Evolutionary conservation across 78 protist species (phyloP), one percentile per base, ranked within the genome.

Genomic region (Emiliania huxleyi): DNA sequence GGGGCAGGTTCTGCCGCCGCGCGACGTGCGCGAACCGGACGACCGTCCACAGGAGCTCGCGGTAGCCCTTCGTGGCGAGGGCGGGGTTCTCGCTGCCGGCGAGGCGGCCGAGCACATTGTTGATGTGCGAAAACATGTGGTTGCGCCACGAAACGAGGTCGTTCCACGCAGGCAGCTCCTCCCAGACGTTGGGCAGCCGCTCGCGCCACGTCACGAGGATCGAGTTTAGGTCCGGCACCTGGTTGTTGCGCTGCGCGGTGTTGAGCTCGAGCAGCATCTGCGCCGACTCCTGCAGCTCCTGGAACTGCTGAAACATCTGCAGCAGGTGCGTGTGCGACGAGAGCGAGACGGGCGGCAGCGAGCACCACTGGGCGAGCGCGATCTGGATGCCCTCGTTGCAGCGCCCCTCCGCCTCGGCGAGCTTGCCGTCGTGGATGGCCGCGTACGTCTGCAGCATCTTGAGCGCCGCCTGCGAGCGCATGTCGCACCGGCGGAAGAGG

Each of bases 121-220:
- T 84, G 79, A 94, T 69, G 62, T 90, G 75, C 73, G 79, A 40
- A 92, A 94, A 94, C 92, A 94, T 84, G 55, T 90, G 93, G 71
- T 94, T 90, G 48, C 95, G 69, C 95, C 95, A 94, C 42, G 95
- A 90, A 33, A 81, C 71, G 69, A 94, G 89, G 69, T 90, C 93
- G 71, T 52, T 71, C 95, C 95, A 94, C 33, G 91, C 91, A 0
- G 95, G 85, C 35, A 94, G 44, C 18, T 81, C 91, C 79, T 94
- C 95, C 95, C 95, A 94, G 42, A n/a, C 26, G 90, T 94, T 94
- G 0, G 95, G 95, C n/a, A 94, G 91, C 48, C 95, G 93, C 91
- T 94, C 95, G 45, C 93, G 75, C 95, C 95, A 94, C 43, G 95
- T 95, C 40, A 77, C 55, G 40, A 97, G 94, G 37, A 94, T 93